Base-by-base conservation (phyloP, 2,329 filamentous ascomycete species). In the Penicillium sp. region DNA sequence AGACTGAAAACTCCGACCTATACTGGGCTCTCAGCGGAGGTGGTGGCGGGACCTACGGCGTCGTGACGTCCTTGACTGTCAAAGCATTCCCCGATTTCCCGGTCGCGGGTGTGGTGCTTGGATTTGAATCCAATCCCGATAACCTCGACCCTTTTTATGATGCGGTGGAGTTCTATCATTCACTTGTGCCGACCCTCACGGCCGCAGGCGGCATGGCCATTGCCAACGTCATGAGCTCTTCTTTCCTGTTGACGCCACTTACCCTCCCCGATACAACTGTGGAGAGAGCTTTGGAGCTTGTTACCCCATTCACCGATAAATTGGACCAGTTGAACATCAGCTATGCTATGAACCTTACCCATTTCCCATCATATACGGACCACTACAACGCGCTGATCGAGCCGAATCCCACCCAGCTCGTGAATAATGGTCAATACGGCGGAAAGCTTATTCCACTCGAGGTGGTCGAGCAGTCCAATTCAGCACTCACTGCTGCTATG, bases 21-120 rank as follows among this genome's bases (percentile, higher is more conserved):
- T 63, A 58, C 41, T 56, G 53, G 40, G 75, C 77, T 3, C 63
- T 79, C 14, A 62, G 72, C 1, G 77, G 76, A 0, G 77, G 76
- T 2, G 75, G 75, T 0, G 65, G 62, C 34, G 71, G 73, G 0
- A 63, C 50, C 5, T 67, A 67, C 36, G 67, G 68, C 18, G 58
- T 70, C 9, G 67, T 65, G 13, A 58, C 83, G 1, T 51, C 49
- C 9, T 40, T 45, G 42, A 51, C 42, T 2, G 27, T 54, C 21
- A 54, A 50, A 11, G 41, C 18, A 5, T 50, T 50, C 11, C 56
- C 56, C n/a, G 50, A 48, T 3, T 48, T 48, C 8, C 50, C 57
- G 7, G 48, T 60, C 13, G 50, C 58, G 0, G 57, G 24, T 27
- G 24, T 27, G 24, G 24, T 27, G 24, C 3, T 27, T 27, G 24